A percentile compares a stretch with the other conserved stretches of the same genome.
Conservation (phyloP, 2,329 filamentous ascomycete genomes). For the Aspergillus persii region DNA sequence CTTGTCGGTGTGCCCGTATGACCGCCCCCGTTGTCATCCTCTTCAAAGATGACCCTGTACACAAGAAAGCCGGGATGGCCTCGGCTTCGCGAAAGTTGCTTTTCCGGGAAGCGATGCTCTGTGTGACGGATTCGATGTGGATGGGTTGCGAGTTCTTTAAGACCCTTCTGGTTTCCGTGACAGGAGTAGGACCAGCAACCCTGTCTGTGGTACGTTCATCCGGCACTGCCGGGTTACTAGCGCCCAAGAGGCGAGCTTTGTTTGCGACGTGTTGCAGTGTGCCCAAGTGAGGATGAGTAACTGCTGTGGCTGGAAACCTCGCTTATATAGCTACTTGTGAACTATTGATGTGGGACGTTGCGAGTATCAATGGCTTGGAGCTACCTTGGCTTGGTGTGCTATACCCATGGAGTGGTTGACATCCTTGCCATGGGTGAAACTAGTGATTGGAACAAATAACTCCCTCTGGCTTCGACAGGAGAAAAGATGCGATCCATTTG, state of each 20-base stretch:
- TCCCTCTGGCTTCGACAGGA: too few relatives aligned
- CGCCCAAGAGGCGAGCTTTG: not conserved
- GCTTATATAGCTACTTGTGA: not conserved
- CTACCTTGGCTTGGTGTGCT: not conserved
- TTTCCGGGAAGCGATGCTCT: slow-evolving; percentile 76
- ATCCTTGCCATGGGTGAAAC: not conserved
- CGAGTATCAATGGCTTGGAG: not conserved
- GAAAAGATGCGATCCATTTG: too few relatives aligned
- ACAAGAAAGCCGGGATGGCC: slow-evolving; percentile 77
- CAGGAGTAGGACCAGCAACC: too few relatives aligned
- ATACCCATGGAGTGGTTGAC: not conserved
- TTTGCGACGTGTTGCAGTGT: not conserved
- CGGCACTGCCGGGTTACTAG: too few relatives aligned
- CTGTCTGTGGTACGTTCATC: too few relatives aligned
- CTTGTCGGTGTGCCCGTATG: slow-evolving; percentile 77
- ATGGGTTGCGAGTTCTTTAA: slow-evolving; percentile 78
- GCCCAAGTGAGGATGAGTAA: too few relatives aligned
- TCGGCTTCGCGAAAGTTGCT: slow-evolving; percentile 85
- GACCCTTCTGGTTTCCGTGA: not conserved
- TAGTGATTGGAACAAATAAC: not conserved
- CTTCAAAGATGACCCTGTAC: slow-evolving; percentile 98
- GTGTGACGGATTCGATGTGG: slow-evolving; percentile 73
- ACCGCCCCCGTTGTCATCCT: slow-evolving; percentile 49
- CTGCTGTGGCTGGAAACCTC: too few relatives aligned
- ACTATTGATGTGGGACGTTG: not conserved